A percentile compares a stretch with the other conserved stretches of the same genome.
Evolutionary conservation across 352 stramenopile species (phyloP).

Genomic region (Halophytophthora batemanensis): DNA sequence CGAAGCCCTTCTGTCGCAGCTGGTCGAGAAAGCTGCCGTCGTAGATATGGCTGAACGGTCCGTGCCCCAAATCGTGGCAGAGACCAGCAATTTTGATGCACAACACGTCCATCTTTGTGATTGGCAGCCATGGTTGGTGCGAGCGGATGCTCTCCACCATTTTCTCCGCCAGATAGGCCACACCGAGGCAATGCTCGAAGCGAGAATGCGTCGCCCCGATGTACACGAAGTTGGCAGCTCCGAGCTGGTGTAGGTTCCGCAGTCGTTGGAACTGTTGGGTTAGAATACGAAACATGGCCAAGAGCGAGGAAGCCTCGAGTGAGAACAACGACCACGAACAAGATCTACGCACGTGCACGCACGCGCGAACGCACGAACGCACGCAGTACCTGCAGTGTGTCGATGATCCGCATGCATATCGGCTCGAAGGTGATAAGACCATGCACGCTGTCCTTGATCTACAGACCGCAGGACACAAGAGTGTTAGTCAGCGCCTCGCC

Average conservation of each 20-base stretch:
- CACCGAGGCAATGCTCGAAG: conserved; percentile 90
- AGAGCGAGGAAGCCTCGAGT: not conserved
- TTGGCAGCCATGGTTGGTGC: conserved; percentile 86
- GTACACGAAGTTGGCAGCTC: conserved; percentile 88
- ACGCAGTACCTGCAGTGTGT: conserved; percentile 64
- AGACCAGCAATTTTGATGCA: conserved; percentile 81
- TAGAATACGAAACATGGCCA: not conserved
- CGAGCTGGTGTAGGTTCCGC: conserved; percentile 93
- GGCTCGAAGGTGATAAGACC: conserved; percentile 76
- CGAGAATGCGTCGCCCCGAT: conserved; percentile 75
- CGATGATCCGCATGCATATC: conserved; percentile 80
- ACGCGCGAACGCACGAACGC: too few species aligned
- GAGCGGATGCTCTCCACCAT: conserved; percentile 77
- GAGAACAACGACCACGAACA: too few species aligned
- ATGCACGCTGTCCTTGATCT: conserved; percentile 84
- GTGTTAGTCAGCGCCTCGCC: not conserved
- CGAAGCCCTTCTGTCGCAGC: conserved; percentile 32
- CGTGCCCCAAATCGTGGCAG: conserved; percentile 77
- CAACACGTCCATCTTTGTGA: conserved; percentile 67
- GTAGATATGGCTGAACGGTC: conserved; percentile 83
- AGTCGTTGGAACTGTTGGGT: conserved; percentile 89
- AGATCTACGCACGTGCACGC: too few species aligned
- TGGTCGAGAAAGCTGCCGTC: conserved; percentile 73
- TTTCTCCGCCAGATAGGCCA: conserved; percentile 91
- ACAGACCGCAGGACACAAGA: conserved; percentile 1